These are phyloP conservation scores for Oryza longistaminata DNA, from an alignment of 176 grass and related monocot species.

Conservation along the genomic window DNA sequence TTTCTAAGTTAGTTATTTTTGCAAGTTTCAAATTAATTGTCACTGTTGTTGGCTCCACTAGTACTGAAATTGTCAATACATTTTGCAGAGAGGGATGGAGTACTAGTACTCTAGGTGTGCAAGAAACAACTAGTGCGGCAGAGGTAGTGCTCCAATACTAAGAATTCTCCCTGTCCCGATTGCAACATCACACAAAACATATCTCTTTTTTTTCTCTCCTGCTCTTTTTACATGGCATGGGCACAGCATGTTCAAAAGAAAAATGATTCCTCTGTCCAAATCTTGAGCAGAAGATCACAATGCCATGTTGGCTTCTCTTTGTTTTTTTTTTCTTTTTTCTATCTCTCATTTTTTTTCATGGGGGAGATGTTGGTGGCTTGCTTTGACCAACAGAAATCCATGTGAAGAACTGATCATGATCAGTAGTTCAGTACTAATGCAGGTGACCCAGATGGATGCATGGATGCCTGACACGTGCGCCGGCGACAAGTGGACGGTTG, in stretches of 20 bases:
- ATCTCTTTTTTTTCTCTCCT: not conserved
- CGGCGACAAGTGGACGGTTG: not conserved
- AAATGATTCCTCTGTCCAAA: slow-evolving; percentile 25
- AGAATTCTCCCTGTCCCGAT: not conserved
- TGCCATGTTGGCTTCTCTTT: not conserved
- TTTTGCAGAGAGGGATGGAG: not conserved
- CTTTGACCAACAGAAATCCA: slow-evolving; percentile 49
- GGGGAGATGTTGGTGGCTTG: not conserved
- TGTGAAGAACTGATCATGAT: slow-evolving; percentile 15
- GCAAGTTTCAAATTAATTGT: not conserved
- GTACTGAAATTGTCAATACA: not conserved
- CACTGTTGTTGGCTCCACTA: not conserved
- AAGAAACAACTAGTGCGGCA: not conserved
- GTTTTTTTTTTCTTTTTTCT: not conserved
- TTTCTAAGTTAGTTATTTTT: not conserved
- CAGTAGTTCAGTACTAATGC: not conserved
- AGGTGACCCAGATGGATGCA: not conserved
- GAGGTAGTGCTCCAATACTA: not conserved
- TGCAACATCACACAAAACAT: slow-evolving; percentile 10
- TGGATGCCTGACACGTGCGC: slow-evolving; percentile 26
- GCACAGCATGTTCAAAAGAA: slow-evolving; percentile 22
- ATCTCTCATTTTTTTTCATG: not conserved
- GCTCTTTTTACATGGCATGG: slow-evolving; percentile 2
- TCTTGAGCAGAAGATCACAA: slow-evolving; percentile 42
- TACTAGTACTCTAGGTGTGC: not conserved